These are phyloP conservation scores for Jatropha curcas DNA, from an alignment of 345 rosid genomes.

Conservation along the genomic window DNA sequence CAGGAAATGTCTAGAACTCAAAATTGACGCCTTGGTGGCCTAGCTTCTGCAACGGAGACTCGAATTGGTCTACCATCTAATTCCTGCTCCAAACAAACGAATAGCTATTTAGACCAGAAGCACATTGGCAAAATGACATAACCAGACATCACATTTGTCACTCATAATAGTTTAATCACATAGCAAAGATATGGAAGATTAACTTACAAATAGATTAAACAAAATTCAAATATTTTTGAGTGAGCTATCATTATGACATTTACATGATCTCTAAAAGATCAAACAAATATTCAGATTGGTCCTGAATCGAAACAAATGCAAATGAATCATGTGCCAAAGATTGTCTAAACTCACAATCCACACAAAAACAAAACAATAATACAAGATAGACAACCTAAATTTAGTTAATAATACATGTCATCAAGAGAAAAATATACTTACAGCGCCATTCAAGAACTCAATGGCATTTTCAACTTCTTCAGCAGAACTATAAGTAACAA, in stretches of 20 bases:
- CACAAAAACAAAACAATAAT: neutral
- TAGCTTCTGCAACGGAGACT: constrained; percentile 81
- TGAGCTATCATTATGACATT: neutral
- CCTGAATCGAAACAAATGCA: neutral
- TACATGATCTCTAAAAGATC: neutral
- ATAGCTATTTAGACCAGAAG: neutral
- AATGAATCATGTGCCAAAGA: neutral
- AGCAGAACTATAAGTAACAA: constrained; percentile 77
- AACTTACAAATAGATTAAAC: neutral
- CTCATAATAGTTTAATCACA: neutral
- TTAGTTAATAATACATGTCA: neutral
- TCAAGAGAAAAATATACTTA: constrained; percentile 44
- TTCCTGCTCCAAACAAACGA: constrained; percentile 49
- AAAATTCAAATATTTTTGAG: no score
- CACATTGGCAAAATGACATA: neutral
- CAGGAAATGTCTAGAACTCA: constrained; percentile 34
- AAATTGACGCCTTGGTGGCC: constrained; percentile 80
- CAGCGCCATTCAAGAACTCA: constrained; percentile 69
- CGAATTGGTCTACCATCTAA: constrained; percentile 87
- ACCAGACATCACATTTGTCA: neutral
- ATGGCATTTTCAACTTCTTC: constrained; percentile 77
- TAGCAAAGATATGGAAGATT: neutral
- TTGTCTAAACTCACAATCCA: neutral
- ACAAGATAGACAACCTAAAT: neutral
- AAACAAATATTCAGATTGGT: neutral